phyloP scores from a whole-genome alignment of 2,329 filamentous ascomycete genomes.

The Dactylellina parvicollis region DNA sequence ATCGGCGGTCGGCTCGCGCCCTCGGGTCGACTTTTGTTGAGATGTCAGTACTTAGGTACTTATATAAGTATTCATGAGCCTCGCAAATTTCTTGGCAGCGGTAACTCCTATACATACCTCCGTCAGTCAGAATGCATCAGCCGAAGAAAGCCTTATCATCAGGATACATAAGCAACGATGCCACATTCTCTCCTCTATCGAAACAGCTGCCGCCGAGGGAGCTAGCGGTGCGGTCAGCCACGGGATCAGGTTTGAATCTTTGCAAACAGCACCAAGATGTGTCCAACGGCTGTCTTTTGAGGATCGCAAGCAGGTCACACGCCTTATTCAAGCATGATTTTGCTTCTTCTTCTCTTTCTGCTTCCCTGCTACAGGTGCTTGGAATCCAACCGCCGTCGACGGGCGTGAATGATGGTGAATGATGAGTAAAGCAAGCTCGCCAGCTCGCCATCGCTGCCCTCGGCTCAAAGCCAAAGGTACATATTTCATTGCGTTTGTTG shows the following conservation, averaged over 20 bases:
- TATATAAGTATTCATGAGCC: no score
- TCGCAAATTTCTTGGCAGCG: no score
- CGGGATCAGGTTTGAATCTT: conserved; percentile 11
- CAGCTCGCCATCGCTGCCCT: conserved; percentile 24
- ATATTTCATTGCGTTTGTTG: conserved; percentile 13
- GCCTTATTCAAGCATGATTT: conserved; percentile 13
- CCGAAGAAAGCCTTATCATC: neutral
- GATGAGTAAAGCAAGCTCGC: conserved; percentile 9
- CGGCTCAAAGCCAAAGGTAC: neutral
- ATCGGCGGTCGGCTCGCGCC: no score
- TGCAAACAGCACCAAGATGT: neutral
- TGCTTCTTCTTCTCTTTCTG: conserved; percentile 28
- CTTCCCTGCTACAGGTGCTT: neutral
- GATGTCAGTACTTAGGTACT: no score
- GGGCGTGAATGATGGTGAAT: no score
- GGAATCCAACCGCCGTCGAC: conserved; percentile 4
- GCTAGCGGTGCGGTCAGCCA: conserved; percentile 33
- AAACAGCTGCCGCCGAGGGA: conserved; percentile 7
- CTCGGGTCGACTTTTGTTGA: no score
- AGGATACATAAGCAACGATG: neutral
- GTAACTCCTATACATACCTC: no score
- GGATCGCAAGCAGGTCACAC: conserved; percentile 35
- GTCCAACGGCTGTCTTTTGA: neutral
- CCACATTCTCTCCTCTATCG: neutral
- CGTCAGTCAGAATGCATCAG: no score